phyloP scores from a whole-genome alignment of 805 yeast genomes.

The Starmerella sirachaensis region DNA sequence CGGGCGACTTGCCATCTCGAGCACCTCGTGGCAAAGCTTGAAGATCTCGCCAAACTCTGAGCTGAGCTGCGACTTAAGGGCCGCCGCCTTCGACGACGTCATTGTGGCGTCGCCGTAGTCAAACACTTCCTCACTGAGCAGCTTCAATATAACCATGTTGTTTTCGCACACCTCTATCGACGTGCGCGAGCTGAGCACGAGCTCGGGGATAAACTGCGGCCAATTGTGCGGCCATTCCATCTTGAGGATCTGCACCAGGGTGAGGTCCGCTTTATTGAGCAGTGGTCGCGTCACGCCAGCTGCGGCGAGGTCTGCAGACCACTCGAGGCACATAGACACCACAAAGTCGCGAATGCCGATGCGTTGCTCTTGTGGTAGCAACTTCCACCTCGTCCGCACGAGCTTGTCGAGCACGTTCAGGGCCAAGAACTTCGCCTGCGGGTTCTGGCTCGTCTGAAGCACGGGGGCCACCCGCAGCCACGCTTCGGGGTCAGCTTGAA shows the following conservation, averaged over 20 bases:
- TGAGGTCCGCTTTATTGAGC: constrained; percentile 85
- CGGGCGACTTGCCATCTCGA: constrained; percentile 79
- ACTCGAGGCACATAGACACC: constrained; percentile 82
- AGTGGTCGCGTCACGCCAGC: constrained; percentile 66
- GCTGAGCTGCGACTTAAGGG: constrained; percentile 70
- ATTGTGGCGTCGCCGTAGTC: constrained; percentile 91
- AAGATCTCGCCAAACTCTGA: constrained; percentile 89
- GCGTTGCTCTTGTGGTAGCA: constrained; percentile 77
- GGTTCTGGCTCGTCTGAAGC: constrained; percentile 55
- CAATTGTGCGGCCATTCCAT: constrained; percentile 99
- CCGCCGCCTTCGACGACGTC: constrained; percentile 88
- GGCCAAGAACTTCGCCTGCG: constrained; percentile 89
- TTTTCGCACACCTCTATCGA: constrained; percentile 93
- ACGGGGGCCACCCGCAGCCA: constrained; percentile 93
- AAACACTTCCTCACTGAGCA: constrained; percentile 89
- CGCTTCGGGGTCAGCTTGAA: constrained; percentile 89
- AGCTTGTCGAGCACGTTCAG: constrained; percentile 78
- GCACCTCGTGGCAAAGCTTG: constrained; percentile 82
- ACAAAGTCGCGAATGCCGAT: constrained; percentile 87
- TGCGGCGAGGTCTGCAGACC: constrained; percentile 71
- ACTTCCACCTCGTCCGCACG: constrained; percentile 87
- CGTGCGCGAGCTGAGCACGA: constrained; percentile 70
- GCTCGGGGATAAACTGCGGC: constrained; percentile 94
- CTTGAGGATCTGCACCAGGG: constrained; percentile 84
- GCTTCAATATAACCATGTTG: constrained; percentile 82